phyloP scores from a whole-genome alignment of 768 basidiomycete genomes.

The Boletus vinaceobasis region DNA sequence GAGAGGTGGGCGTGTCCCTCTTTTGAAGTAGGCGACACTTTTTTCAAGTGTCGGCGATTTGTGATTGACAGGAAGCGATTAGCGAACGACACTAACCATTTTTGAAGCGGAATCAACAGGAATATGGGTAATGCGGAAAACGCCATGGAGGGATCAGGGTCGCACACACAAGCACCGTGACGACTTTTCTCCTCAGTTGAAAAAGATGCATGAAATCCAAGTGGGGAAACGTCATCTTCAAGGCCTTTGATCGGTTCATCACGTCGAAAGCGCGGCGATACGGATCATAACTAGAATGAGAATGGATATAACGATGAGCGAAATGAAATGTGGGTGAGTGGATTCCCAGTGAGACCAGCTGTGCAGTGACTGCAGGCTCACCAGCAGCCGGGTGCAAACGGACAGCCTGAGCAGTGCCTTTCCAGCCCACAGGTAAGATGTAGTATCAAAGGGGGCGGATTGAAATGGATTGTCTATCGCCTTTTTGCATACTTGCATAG shows the following conservation, averaged over 20 bases:
- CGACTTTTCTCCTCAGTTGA: neutral
- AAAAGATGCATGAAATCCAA: neutral
- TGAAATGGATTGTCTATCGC: neutral
- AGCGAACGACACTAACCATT: neutral
- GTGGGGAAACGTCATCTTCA: neutral
- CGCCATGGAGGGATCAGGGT: neutral
- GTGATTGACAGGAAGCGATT: neutral
- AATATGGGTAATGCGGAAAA: neutral
- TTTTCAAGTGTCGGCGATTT: too few relatives aligned
- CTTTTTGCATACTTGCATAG: neutral
- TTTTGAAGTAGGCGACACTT: neutral
- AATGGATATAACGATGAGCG: neutral
- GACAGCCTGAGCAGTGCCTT: neutral
- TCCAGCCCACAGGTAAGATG: neutral
- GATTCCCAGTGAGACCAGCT: too few relatives aligned
- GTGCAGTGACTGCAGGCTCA: too few relatives aligned
- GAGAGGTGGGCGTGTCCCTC: too few relatives aligned
- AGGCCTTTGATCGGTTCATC: neutral
- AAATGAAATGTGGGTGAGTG: neutral
- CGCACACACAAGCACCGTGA: neutral
- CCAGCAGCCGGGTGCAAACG: too few relatives aligned
- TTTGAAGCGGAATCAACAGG: neutral
- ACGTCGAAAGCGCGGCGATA: neutral
- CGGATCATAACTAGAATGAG: neutral
- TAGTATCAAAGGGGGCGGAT: neutral